Conservation (phyloP, 371 early-diverging fungal species). For the Paramicrosporidium saccamoebae region DNA sequence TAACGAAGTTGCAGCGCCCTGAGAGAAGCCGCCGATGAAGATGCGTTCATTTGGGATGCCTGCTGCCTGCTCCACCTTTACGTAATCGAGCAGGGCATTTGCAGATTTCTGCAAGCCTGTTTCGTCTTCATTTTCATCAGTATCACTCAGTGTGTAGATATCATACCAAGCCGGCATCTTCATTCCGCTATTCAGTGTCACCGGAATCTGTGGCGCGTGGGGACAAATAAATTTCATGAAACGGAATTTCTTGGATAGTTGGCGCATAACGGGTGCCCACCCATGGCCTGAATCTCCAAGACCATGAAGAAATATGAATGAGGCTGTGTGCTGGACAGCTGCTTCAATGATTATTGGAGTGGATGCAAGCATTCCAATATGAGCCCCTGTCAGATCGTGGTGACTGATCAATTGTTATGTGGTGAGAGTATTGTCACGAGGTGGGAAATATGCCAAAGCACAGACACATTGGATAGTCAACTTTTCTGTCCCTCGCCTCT, state of each 20-base stretch:
- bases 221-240: constrained; percentile 3
- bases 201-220: constrained; percentile 18
- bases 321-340: constrained; percentile 50
- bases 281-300: constrained; percentile 29
- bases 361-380: too few species aligned
- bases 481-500: too few species aligned
- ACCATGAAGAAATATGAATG: constrained; percentile 36
- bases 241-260: neutral
- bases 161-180: constrained; percentile 73
- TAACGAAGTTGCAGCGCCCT: constrained; percentile 51
- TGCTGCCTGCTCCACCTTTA: constrained; percentile 32
- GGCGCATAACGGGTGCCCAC: constrained; percentile 14
- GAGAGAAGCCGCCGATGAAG: constrained; percentile 76
- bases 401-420: too few species aligned
- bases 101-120: constrained; percentile 28
- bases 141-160: constrained; percentile 14
- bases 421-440: too few species aligned
- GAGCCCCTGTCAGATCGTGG: too few species aligned
- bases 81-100: constrained; percentile 19
- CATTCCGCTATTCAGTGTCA: constrained; percentile 51
- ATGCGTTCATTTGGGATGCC: constrained; percentile 54
- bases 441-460: too few species aligned
- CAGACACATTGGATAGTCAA: too few species aligned
- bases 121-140: constrained; percentile 26
- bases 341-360: too few species aligned